phyloP scores from a whole-genome alignment of 345 rosid genomes.

The Melaleuca alternifolia region DNA sequence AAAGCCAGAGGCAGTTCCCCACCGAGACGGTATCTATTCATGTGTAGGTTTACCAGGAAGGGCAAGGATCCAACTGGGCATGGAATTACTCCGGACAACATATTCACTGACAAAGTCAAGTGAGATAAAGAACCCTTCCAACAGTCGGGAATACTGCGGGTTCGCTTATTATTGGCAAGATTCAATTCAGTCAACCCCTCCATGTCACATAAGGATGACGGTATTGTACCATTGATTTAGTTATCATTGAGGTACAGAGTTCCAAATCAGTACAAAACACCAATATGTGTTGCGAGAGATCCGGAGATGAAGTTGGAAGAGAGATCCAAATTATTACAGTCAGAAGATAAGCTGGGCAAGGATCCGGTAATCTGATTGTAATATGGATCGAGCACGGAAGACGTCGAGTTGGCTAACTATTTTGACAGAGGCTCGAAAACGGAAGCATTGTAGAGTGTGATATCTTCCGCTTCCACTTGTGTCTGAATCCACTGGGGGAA shows the following conservation, averaged over 20 bases:
- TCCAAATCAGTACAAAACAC: fast-evolving
- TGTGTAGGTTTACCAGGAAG: background rate
- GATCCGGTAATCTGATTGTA: background rate
- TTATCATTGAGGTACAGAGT: background rate
- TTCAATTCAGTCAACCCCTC: background rate
- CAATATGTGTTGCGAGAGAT: background rate
- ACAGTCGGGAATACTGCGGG: background rate
- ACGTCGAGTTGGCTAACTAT: background rate
- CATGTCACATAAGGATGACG: background rate
- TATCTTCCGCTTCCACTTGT: background rate
- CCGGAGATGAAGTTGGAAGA: background rate
- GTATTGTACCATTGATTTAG: background rate
- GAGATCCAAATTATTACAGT: background rate
- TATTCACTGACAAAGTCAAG: background rate
- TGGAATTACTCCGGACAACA: background rate
- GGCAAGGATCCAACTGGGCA: background rate
- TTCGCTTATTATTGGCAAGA: background rate
- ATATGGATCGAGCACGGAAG: fast-evolving
- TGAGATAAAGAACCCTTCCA: background rate
- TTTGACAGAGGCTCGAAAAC: background rate
- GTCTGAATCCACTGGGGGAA: background rate
- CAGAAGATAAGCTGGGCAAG: background rate
- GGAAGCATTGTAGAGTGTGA: background rate
- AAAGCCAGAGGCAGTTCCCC: background rate
- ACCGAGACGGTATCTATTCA: background rate